Percentiles rank a stretch among this genome's conserved stretches.
phyloP scores from a whole-genome alignment of 2,329 filamentous ascomycete species.

The Diplocarpon rosae region DNA sequence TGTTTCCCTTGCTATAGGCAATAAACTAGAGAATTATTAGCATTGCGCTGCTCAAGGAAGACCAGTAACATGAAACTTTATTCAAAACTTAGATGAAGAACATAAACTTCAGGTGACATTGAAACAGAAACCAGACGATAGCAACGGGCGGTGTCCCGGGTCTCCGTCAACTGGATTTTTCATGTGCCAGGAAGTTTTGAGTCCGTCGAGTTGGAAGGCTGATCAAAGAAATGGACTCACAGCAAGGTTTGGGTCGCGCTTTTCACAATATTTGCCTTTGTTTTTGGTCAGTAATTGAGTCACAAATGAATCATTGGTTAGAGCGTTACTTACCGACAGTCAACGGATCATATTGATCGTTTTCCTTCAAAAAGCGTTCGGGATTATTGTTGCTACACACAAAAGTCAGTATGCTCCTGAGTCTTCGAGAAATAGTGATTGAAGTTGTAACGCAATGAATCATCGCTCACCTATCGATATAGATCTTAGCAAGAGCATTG shows the following conservation, averaged over 20 bases:
- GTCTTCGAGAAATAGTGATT: not conserved
- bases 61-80: too few relatives aligned
- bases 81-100: too few relatives aligned
- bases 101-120: too few relatives aligned
- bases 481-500: conserved; percentile 97
- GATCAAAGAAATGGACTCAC: not conserved
- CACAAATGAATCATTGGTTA: not conserved
- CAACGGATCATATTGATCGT: conserved; percentile 89
- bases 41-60: too few relatives aligned
- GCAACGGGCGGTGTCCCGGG: not conserved
- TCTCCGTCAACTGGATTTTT: too few relatives aligned
- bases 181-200: too few relatives aligned
- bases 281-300: conserved; percentile 30
- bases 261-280: conserved; percentile 95
- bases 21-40: conserved; percentile 46
- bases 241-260: conserved; percentile 90
- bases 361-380: conserved; percentile 94
- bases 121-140: too few relatives aligned
- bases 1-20: conserved; percentile 91
- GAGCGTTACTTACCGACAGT: conserved; percentile 65
- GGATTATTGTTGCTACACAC: conserved; percentile 78
- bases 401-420: not conserved
- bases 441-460: not conserved
- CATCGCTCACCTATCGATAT: conserved; percentile 58
- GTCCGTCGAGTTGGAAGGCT: not conserved